Evolutionary conservation across 2,329 filamentous ascomycete species (phyloP), one percentile per base, ranked within the genome.

Genomic region (Colletotrichum viniferum): DNA sequence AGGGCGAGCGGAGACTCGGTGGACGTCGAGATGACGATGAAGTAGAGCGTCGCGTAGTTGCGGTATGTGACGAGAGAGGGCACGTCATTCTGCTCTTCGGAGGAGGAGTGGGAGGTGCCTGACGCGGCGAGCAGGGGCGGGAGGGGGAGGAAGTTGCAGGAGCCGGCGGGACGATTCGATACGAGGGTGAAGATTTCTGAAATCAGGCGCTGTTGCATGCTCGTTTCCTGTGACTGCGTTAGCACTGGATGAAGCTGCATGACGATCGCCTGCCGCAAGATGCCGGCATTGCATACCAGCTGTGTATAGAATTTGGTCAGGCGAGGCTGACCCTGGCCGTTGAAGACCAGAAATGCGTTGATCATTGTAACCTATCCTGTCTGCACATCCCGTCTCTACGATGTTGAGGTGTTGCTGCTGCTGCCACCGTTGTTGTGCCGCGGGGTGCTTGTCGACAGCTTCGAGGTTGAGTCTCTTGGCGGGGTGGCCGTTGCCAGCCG

Each of bases 271-370:
- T 7, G 34, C 14, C 8, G 14, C 36, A 5, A 3, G 14, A 12
- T 21, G 28, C 2, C 26, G 4, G n/a, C 8, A 21, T 21, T 4
- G 24, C 86, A 76, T 86, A 98, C 96, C 79, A 99, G 92, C 84
- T 98, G 96, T 3, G 96, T 98, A 85, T 99, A 99, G 89, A 99
- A 99, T 82, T 98, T 98, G 80, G 96, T 98, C 84, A 99, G 90
- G 71, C 97, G 94, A 48, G 97, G 96, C 86, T 99, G 96, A 78
- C 97, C 97, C 81, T 96, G 95, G 88, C 98, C 98, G 83, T 99
- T 99, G 89, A 99, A 99, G 84, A 99, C 96, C 79, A 99, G 90
- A 77, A 99, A 96, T 36, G 97, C 97, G 89, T 98, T 99, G 85
- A 99, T 98, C 97, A 99, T 99, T 79, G 79, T 86, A 77, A 65